Conservation (phyloP, 2,329 filamentous ascomycete species). For the Fusarium setosum region DNA sequence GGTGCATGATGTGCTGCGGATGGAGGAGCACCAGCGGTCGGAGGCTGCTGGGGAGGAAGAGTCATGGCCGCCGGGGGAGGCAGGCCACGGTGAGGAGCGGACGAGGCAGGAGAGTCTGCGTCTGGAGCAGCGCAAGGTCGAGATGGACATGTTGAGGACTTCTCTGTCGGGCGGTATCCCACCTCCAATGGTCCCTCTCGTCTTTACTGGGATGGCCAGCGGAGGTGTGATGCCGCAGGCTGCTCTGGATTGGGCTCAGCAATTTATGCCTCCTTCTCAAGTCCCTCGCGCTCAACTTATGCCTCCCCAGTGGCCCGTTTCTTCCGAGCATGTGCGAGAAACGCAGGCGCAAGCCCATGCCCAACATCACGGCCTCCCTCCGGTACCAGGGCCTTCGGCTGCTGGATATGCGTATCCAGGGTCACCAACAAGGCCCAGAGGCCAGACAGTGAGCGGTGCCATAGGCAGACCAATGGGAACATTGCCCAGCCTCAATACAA, state of each 20-base stretch:
- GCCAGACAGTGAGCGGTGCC: constrained; percentile 59
- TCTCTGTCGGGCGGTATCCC: constrained; percentile 78
- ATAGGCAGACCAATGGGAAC: constrained; percentile 51
- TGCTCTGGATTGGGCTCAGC: constrained; percentile 75
- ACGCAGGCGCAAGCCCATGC: constrained; percentile 57
- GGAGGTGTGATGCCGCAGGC: constrained; percentile 70
- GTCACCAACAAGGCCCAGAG: constrained; percentile 62
- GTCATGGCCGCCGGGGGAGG: constrained; percentile 76
- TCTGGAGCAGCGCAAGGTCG: constrained; percentile 78
- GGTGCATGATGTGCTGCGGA: constrained; percentile 44
- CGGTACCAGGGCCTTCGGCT: constrained; percentile 48
- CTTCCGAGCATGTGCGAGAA: constrained; percentile 68
- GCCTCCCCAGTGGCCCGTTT: constrained; percentile 60
- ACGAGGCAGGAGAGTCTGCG: constrained; percentile 72
- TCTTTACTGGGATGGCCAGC: constrained; percentile 76
- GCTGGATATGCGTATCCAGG: constrained; percentile 59
- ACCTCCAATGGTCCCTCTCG: constrained; percentile 78
- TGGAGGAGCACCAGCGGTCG: constrained; percentile 40
- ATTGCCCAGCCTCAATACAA: constrained; percentile 59
- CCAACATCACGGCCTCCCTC: constrained; percentile 53
- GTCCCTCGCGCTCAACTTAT: constrained; percentile 63
- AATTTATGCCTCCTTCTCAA: constrained; percentile 67
- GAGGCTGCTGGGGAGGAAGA: constrained; percentile 61
- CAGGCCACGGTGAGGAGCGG: constrained; percentile 78
- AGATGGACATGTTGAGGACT: constrained; percentile 77